Conservation (phyloP, 2,329 filamentous ascomycete genomes). For the Penicillium sp. region DNA sequence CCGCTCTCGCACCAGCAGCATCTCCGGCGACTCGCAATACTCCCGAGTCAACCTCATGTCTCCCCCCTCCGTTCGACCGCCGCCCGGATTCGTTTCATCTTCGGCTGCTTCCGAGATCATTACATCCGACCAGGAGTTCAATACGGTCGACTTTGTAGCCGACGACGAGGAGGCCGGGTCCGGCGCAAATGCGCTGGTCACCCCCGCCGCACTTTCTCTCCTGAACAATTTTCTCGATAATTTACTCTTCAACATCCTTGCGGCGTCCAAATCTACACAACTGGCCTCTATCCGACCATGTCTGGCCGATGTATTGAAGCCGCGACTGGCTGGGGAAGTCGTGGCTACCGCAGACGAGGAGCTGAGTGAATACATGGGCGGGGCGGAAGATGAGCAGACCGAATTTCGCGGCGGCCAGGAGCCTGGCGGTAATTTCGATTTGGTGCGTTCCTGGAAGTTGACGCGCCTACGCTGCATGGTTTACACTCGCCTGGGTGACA, state of each 20-base stretch:
- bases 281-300: constrained; percentile 72
- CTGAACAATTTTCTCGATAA: constrained; percentile 94
- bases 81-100: constrained; percentile 80
- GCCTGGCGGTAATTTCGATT: constrained; percentile 66
- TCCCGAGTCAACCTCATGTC: constrained; percentile 49
- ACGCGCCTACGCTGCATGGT: constrained; percentile 95
- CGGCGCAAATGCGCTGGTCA: constrained; percentile 66
- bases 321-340: constrained; percentile 79
- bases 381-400: constrained; percentile 68
- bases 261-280: constrained; percentile 70
- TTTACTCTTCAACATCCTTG: constrained; percentile 85
- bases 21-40: constrained; percentile 37
- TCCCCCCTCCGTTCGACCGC: constrained; percentile 68
- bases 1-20: constrained; percentile 39
- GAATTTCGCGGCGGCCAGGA: constrained; percentile 52
- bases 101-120: constrained; percentile 88
- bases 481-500: constrained; percentile 89
- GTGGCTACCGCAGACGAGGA: constrained; percentile 81
- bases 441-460: constrained; percentile 92
- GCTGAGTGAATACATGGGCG: constrained; percentile 79
- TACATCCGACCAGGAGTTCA: constrained; percentile 77
- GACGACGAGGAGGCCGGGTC: constrained; percentile 62
- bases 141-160: constrained; percentile 65
- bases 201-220: constrained; percentile 66
- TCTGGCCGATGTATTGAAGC: constrained; percentile 80